Evolutionary conservation across 805 yeast genomes (phyloP).

Genomic region (Starmerella sirachaensis): DNA sequence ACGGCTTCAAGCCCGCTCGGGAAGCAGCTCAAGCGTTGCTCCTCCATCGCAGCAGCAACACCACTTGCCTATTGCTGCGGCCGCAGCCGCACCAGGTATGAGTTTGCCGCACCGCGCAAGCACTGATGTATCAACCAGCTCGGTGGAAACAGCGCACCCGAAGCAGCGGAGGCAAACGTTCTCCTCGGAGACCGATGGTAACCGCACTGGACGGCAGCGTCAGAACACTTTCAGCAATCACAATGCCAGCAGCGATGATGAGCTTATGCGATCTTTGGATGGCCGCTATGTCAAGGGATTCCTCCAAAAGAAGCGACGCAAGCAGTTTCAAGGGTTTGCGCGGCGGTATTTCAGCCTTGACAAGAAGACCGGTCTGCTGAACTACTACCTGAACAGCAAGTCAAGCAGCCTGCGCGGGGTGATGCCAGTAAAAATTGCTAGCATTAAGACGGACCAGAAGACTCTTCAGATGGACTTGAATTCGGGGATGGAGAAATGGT

Average conservation of each 20-base stretch:
- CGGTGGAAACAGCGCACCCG: neutral
- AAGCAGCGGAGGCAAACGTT: neutral
- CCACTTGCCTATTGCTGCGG: too few species aligned
- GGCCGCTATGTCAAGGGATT: slow-evolving; percentile 57
- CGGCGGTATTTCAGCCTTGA: slow-evolving; percentile 77
- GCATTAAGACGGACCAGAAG: slow-evolving; percentile 65
- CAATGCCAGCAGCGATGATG: slow-evolving; percentile 10
- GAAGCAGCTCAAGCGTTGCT: too few species aligned
- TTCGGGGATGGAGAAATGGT: slow-evolving; percentile 89
- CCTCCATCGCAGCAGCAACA: too few species aligned
- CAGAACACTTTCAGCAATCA: slow-evolving; percentile 8
- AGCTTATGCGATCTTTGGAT: slow-evolving; percentile 15
- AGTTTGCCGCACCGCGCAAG: too few species aligned
- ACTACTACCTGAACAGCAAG: slow-evolving; percentile 62
- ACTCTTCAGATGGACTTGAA: slow-evolving; percentile 66
- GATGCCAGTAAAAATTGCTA: slow-evolving; percentile 73
- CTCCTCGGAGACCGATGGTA: neutral
- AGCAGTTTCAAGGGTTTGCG: slow-evolving; percentile 74
- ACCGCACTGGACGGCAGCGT: slow-evolving; percentile 4
- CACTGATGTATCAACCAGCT: too few species aligned
- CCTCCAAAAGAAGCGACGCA: slow-evolving; percentile 67
- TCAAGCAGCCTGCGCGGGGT: slow-evolving; percentile 75
- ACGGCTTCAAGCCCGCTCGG: too few species aligned
- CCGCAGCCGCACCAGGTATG: too few species aligned
- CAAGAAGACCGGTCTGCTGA: slow-evolving; percentile 67